A percentile compares a stretch with the other conserved stretches of the same genome.
Conservation (phyloP, 345 rosid genomes). For the Salix exigua region DNA sequence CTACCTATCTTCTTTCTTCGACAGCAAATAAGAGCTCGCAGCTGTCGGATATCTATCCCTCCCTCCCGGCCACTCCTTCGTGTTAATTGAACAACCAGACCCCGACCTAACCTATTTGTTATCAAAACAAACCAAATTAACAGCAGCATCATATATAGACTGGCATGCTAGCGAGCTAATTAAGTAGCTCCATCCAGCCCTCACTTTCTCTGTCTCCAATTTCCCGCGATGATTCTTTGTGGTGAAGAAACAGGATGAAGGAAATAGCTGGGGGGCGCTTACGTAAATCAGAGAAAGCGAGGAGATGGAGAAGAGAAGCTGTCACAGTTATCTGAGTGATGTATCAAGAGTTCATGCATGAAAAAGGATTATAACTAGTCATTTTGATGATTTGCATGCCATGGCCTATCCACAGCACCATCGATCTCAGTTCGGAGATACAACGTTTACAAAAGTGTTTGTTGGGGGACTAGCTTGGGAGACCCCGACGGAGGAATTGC, state of each 20-base stretch:
- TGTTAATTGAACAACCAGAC: background rate
- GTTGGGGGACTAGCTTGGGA: constrained; percentile 98
- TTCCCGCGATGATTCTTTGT: constrained; percentile 19
- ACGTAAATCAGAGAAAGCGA: constrained; percentile 6
- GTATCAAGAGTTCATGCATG: constrained; percentile 14
- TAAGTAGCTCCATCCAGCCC: background rate
- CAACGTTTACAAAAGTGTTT: constrained; percentile 80
- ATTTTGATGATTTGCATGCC: constrained; percentile 17
- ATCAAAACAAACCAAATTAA: constrained; percentile 2
- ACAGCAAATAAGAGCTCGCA: constrained; percentile 59
- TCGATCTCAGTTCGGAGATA: constrained; percentile 93
- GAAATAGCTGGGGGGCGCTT: background rate
- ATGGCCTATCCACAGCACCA: constrained; percentile 53
- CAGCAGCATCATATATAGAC: constrained; percentile 16
- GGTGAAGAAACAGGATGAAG: constrained; percentile 9
- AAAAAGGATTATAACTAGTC: constrained; percentile 16
- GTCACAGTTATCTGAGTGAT: background rate
- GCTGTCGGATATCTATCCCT: constrained; percentile 38
- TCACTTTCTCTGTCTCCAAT: constrained; percentile 17
- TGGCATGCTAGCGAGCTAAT: background rate
- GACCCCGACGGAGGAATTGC: constrained; percentile 85
- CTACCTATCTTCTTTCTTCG: constrained; percentile 15
- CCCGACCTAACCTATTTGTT: constrained; percentile 3
- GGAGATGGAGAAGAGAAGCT: background rate
- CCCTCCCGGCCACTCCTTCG: background rate